A percentile compares a stretch with the other conserved stretches of the same genome.
Evolutionary conservation across 805 yeast species (phyloP).

Genomic region (Ogataea methylovora): DNA sequence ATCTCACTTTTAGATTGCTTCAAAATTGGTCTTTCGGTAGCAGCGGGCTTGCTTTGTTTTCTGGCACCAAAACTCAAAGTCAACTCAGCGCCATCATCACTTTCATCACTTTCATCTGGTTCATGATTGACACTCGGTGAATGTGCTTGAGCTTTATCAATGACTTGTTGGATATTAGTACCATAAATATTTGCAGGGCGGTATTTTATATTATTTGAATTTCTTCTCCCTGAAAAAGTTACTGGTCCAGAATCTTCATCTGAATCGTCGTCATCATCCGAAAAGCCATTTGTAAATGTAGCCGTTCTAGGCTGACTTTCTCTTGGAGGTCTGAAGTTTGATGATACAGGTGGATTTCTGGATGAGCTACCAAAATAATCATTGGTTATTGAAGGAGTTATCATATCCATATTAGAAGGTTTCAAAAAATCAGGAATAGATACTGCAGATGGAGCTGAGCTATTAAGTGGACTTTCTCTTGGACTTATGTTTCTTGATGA

Average conservation of each 20-base stretch:
- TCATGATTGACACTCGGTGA: background rate
- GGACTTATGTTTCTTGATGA: no score
- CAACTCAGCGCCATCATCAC: constrained; percentile 1
- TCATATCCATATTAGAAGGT: constrained; percentile 11
- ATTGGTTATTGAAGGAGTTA: constrained; percentile 11
- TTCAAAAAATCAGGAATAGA: constrained; percentile 18
- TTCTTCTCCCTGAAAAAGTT: constrained; percentile 1
- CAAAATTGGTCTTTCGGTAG: background rate
- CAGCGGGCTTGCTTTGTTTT: background rate
- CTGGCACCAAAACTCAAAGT: background rate
- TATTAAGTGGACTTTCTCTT: background rate
- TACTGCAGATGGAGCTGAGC: constrained; percentile 10
- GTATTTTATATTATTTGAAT: background rate
- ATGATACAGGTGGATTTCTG: constrained; percentile 5
- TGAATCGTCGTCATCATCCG: constrained; percentile 7
- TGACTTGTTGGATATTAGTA: background rate
- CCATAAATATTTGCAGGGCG: constrained; percentile 1
- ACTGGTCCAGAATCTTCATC: constrained; percentile 2
- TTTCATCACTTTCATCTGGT: background rate
- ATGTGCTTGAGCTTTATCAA: background rate
- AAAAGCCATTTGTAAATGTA: constrained; percentile 7
- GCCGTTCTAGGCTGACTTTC: constrained; percentile 10
- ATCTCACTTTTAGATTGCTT: background rate
- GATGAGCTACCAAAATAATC: constrained; percentile 5
- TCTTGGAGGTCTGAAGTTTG: constrained; percentile 1